Base-by-base conservation (phyloP, 495 filamentous ascomycete genomes). In the Astrothelium macrocarpum region DNA sequence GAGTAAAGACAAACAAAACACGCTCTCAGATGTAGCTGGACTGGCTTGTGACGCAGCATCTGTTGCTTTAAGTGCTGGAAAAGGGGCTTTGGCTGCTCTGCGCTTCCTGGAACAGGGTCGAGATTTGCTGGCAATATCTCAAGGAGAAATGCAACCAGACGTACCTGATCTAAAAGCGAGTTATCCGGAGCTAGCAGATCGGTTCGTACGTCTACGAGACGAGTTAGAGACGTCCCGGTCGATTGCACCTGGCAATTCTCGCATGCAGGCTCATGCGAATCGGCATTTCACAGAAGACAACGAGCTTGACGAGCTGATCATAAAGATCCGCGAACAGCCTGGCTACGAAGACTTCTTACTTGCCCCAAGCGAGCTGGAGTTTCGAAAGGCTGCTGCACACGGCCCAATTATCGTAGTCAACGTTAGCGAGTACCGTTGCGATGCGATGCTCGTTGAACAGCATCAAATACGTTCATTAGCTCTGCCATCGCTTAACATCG, bases 31-130 rank as follows among this genome's bases (percentile, higher is more conserved):
- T 14, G 64, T 68, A 3, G 62, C 42, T 32, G 70, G 62, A 12
- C 32, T 72, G 0, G 59, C 63, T 32, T 68, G 63, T 53, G 66
- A 71, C 59, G 66, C 71, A 14, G 59, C 70, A 16, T 70, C 71
- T 32, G 60, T 60, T 20, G 71, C 71, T 43, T 42, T 72, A 23
- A 29, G 60, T 4, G 61, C 56, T 1, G 67, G 29, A 18, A 70
- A 66, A 63, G 29, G 1, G 9, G 36, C 65, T n/a, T 25, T 56
- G 29, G 53, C 25, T 14, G 70, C 70, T 3, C 49, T 72, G 0
- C 5, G 59, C 11, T 49, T 68, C 23, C 65, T 72, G 1, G 67
- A 72, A 53, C 59, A 36, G 32, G 70, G 71, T 36, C 64, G 71
- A 11, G 67, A 59, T 0, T 18, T 71, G 31, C 58, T 71, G 20